phyloP scores from a whole-genome alignment of 2,329 filamentous ascomycete genomes.

The Leptographium radiaticola region DNA sequence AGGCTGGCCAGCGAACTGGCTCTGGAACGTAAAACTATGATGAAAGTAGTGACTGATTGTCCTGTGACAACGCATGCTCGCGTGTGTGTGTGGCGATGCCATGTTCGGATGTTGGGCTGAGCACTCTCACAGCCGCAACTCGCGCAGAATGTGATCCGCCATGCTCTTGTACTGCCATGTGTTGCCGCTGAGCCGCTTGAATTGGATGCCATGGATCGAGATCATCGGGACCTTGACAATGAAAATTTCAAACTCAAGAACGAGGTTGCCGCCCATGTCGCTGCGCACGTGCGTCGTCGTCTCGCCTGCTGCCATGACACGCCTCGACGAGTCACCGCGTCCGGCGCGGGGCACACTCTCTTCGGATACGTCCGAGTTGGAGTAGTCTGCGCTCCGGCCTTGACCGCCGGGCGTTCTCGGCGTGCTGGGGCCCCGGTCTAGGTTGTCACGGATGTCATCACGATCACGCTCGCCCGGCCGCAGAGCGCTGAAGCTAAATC shows the following conservation, averaged over 20 bases:
- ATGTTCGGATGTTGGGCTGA: too few species aligned
- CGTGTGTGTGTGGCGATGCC: too few species aligned
- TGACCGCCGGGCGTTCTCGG: slow-evolving; percentile 31
- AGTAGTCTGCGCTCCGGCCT: slow-evolving; percentile 48
- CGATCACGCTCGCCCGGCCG: slow-evolving; percentile 39
- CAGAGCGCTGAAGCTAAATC: slow-evolving; percentile 71
- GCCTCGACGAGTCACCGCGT: slow-evolving; percentile 29
- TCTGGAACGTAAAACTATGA: too few species aligned
- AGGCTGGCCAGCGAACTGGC: too few species aligned
- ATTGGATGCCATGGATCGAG: slow-evolving; percentile 88
- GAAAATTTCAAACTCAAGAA: slow-evolving; percentile 85
- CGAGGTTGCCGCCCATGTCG: slow-evolving; percentile 73
- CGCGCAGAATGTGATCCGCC: slow-evolving; percentile 87
- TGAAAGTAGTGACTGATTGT: too few species aligned
- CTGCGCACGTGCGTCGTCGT: slow-evolving; percentile 86
- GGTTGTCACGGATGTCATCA: slow-evolving; percentile 55
- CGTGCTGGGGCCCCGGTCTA: slow-evolving; percentile 34
- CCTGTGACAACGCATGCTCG: too few species aligned
- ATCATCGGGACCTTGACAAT: slow-evolving; percentile 95
- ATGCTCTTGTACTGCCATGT: slow-evolving; percentile 99
- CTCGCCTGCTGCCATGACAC: slow-evolving; percentile 51
- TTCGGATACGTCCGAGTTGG: slow-evolving; percentile 76
- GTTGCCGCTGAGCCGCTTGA: slow-evolving; percentile 89
- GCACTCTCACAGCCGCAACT: slow-evolving; percentile 57
- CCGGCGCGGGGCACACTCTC: slow-evolving; percentile 52